Conservation (phyloP, 176 grass and related monocot genomes). For the Aegilops bicornis region DNA sequence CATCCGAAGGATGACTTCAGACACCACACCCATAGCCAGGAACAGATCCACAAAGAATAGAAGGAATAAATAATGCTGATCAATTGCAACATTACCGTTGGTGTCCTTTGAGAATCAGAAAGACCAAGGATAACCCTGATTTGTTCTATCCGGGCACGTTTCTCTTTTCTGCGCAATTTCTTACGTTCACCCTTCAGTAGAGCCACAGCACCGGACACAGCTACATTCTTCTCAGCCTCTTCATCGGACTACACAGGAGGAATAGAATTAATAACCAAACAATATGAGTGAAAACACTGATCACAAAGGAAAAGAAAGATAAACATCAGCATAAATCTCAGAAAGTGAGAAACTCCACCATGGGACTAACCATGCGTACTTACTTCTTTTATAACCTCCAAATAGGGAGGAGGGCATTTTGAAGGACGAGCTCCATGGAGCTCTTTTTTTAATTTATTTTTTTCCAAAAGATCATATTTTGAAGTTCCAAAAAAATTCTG, state of each 20-base stretch:
- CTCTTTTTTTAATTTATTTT: too few relatives aligned
- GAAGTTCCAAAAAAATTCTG: too few relatives aligned
- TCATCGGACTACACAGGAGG: slow-evolving; percentile 46
- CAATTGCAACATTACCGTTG: slow-evolving; percentile 56
- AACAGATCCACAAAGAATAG: neutral
- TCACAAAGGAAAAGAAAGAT: neutral
- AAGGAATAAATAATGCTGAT: slow-evolving; percentile 4
- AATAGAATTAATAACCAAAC: slow-evolving; percentile 28
- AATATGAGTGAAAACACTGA: neutral
- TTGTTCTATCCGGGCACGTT: slow-evolving; percentile 94
- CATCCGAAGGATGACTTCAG: slow-evolving; percentile 11
- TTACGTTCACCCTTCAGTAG: slow-evolving; percentile 81
- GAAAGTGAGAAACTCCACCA: neutral
- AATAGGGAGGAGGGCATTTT: neutral
- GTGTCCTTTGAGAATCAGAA: slow-evolving; percentile 98
- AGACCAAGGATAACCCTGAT: slow-evolving; percentile 95
- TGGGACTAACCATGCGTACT: neutral
- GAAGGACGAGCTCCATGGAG: too few relatives aligned
- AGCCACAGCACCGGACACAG: slow-evolving; percentile 72
- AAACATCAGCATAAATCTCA: slow-evolving; percentile 3
- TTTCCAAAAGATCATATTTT: too few relatives aligned
- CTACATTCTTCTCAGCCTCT: slow-evolving; percentile 53
- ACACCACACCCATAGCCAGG: neutral
- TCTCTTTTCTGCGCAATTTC: slow-evolving; percentile 93
- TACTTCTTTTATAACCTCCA: neutral